Evolutionary conservation across 768 basidiomycete genomes (phyloP), one percentile per base, ranked within the genome.

Genomic region (Lactarius sanguifluus): DNA sequence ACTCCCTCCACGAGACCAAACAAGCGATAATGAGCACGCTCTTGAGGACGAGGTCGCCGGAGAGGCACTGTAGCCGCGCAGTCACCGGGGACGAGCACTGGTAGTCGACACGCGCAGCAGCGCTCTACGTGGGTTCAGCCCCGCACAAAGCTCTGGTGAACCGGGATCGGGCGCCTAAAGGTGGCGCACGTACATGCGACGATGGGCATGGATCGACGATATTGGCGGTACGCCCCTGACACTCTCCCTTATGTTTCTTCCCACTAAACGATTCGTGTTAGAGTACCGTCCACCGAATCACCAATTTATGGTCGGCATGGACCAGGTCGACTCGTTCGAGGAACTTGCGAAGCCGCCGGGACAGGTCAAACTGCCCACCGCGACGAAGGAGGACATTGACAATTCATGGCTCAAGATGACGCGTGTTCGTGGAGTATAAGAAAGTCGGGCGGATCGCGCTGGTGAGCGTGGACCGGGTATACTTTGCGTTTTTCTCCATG

Each of bases 281-380:
- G 94, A 94, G 20, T 92, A 94, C 72, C 96, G 95, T 74, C 92
- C 93, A 1, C 88, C 90, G 16, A 87, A 92, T 71, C 93, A 96
- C 75, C 90, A 86, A 58, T 88, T 97, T 67, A 86, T 96, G 54
- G 89, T 88, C 25, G 90, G 89, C 30, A 81, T 83, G 2, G 85
- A 86, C 69, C 84, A 83, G 32, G 77, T 90, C 52, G 89, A 91
- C 71, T 90, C 88, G 5, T 90, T 92, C 68, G 90, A 92, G 71
- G 91, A 92, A 64, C 85, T 95, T 28, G 89, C 90, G 0, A 12
- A 13, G 70, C 77, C 94, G 45, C 77, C 94, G 4, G 91, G 91
- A 9, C 87, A 90, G 76, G 85, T 84, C 57, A 92, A 92, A 36
- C 9, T 70, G 88, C 93, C 89, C 1, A 93, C 91, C 0, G 92